Evolutionary conservation across 805 yeast species (phyloP).

Genomic region (Saccharomycopsis sp.): DNA sequence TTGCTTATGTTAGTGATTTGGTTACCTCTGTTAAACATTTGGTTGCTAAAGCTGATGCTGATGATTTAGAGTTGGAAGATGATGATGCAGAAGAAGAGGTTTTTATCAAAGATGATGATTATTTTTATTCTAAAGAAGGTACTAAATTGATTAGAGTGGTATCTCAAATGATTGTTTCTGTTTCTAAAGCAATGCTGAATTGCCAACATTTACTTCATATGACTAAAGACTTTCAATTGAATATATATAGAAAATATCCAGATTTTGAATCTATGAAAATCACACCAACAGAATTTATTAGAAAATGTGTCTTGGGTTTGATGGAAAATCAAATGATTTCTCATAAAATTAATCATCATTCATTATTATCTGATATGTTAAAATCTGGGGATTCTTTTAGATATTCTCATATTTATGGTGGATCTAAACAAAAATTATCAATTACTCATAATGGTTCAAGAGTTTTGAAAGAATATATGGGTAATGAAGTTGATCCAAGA

Average conservation of each 20-base stretch:
- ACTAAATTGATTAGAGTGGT: constrained; percentile 50
- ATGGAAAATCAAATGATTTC: constrained; percentile 26
- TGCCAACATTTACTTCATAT: constrained; percentile 41
- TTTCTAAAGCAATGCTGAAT: constrained; percentile 37
- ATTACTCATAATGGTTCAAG: constrained; percentile 19
- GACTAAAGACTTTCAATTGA: constrained; percentile 59
- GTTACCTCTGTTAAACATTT: constrained; percentile 55
- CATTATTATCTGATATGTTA: constrained; percentile 19
- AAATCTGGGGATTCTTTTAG: constrained; percentile 9
- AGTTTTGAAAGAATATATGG: constrained; percentile 10
- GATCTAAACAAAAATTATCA: constrained; percentile 22
- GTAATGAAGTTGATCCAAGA: constrained; percentile 1
- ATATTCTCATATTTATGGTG: constrained; percentile 15
- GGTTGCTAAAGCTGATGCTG: constrained; percentile 44
- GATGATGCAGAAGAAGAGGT: constrained; percentile 19
- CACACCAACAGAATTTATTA: constrained; percentile 49
- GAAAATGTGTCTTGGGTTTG: constrained; percentile 50
- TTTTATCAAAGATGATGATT: constrained; percentile 25
- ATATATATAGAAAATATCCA: constrained; percentile 51
- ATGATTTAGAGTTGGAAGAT: constrained; percentile 23
- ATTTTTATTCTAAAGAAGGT: constrained; percentile 58
- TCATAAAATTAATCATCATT: background rate
- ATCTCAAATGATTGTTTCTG: constrained; percentile 48
- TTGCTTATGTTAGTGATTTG: constrained; percentile 52
- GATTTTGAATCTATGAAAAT: constrained; percentile 50